Conservation (phyloP, 2,329 filamentous ascomycete species). For the Alternaria triticina region DNA sequence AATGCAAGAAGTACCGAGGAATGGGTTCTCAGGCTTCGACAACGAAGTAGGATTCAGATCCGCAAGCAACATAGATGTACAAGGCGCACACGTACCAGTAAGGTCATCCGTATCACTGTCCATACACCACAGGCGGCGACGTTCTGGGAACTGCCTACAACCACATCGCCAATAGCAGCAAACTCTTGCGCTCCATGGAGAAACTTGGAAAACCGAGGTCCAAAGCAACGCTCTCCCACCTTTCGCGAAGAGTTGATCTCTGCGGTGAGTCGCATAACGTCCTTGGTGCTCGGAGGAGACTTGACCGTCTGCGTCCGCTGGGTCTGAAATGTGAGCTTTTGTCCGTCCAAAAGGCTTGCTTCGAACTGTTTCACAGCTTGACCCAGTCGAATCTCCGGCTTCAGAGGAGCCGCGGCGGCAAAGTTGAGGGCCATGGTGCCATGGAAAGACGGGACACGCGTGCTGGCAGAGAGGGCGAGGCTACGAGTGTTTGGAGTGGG, state of each 20-base stretch:
- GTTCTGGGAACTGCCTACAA: conserved; percentile 54
- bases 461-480: background rate
- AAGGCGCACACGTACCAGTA: conserved; percentile 43
- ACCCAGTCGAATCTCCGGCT: background rate
- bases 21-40: background rate
- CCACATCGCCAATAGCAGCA: conserved; percentile 50
- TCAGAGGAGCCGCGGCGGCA: background rate
- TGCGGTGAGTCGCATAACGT: conserved; percentile 42
- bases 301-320: background rate
- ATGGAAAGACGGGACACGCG: background rate
- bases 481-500: background rate
- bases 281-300: background rate
- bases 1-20: background rate
- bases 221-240: conserved; percentile 42
- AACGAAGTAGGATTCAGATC: background rate
- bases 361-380: background rate
- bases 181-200: conserved; percentile 53
- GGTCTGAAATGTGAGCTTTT: background rate
- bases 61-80: background rate
- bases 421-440: background rate
- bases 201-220: conserved; percentile 51
- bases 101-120: conserved; percentile 51
- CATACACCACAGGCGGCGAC: conserved; percentile 55
- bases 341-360: background rate
- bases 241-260: conserved; percentile 43